phyloP scores from a whole-genome alignment of 2,329 filamentous ascomycete species.

The Capronia epimyces region DNA sequence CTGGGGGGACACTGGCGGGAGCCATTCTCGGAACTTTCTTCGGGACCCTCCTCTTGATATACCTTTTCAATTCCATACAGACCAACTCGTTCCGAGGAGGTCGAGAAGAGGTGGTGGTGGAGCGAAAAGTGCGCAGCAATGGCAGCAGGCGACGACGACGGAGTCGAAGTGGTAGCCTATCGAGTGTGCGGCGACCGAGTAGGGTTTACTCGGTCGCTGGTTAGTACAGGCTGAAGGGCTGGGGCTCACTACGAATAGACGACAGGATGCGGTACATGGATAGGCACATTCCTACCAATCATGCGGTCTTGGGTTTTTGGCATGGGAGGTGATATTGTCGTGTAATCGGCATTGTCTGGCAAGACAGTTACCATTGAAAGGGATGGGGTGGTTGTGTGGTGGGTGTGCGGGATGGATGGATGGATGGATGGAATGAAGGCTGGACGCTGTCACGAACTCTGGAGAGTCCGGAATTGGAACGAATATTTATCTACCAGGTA shows the following conservation, averaged over 20 bases:
- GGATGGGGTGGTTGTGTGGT: neutral
- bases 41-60: constrained; percentile 27
- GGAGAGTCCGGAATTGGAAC: too few relatives aligned
- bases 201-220: constrained; percentile 23
- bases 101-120: constrained; percentile 25
- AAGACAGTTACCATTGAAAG: neutral
- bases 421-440: too few relatives aligned
- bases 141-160: constrained; percentile 17
- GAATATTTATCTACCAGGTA: too few relatives aligned
- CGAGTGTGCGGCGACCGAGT: constrained; percentile 26
- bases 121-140: constrained; percentile 22
- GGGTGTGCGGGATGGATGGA: too few relatives aligned
- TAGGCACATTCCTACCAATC: neutral
- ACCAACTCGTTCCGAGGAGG: constrained; percentile 11
- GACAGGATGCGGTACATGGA: neutral
- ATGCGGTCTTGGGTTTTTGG: neutral
- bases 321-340: too few relatives aligned
- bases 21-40: constrained; percentile 29
- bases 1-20: constrained; percentile 27
- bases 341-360: neutral
- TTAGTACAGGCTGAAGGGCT: neutral
- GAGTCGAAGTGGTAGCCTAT: constrained; percentile 26
- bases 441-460: too few relatives aligned
- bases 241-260: neutral
- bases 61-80: constrained; percentile 22